Base-by-base conservation (phyloP, 2,329 filamentous ascomycete species). In the Arthroderma uncinatum region DNA sequence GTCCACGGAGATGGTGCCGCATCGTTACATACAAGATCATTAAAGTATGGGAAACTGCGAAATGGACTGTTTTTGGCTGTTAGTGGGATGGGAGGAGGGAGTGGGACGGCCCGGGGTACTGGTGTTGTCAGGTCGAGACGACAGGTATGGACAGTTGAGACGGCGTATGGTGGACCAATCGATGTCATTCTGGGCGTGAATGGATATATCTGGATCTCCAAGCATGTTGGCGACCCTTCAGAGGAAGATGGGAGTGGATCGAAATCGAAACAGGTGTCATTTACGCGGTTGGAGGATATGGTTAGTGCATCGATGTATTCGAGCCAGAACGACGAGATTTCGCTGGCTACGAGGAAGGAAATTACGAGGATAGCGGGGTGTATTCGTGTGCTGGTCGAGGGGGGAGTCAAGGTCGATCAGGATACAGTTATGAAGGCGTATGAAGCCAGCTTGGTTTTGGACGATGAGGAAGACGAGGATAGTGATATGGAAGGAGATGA, bases 161-260 rank as follows among this genome's bases (percentile, higher is more conserved):
- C 73, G 7, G 70, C 71, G 10, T 72, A 74, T 34, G 73, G 72
- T 19, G 73, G 73, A 61, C 82, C 83, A 52, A 81, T 98, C 28
- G 89, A 96, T 68, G 83, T 97, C 6, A 81, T 95, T 55, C 78
- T 98, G 0, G 93, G 93, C 1, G 93, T 98, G 39, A 98, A 98
- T 66, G 93, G 93, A 0, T 97, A 94, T 69, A 90, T 97, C 58
- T 98, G 89, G 87, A 91, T 97, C 67, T 85, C 85, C 71, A 91
- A 89, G 74, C 89, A 95, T 65, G 75, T 86, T 6, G 71, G 73
- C 53, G 66, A 63, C 56, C 68, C 65, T 12, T 70, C 65, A 2
- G 68, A 68, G 16, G 71, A 66, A 1, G 53, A 37, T 37, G 53
- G 44, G 30, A 54, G 40, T 19, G 54, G 50, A 4, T 36, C 33